A percentile compares a stretch with the other conserved stretches of the same genome.
phyloP scores from a whole-genome alignment of 2,329 filamentous ascomycete genomes.

The Tolypocladium guangdongense region DNA sequence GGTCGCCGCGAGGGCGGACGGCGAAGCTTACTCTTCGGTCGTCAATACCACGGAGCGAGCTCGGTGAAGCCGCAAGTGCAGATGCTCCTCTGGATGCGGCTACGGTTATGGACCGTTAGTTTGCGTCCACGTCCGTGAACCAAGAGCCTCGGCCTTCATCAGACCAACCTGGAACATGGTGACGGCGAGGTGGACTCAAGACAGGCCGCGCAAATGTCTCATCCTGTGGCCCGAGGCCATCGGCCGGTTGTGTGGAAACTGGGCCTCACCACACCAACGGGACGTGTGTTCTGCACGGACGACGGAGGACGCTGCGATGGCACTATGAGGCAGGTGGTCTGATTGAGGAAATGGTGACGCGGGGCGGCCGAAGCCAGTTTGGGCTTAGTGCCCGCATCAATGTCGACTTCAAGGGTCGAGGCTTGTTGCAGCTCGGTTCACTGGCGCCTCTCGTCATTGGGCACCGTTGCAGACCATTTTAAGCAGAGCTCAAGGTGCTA shows the following conservation, averaged over 20 bases:
- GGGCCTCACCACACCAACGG: background rate
- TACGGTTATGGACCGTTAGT: constrained; percentile 14
- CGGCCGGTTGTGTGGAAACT: background rate
- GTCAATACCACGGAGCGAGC: constrained; percentile 77
- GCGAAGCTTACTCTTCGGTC: constrained; percentile 52
- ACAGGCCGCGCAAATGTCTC: background rate
- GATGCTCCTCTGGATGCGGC: constrained; percentile 60
- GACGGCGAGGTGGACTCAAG: background rate
- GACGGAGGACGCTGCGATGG: background rate
- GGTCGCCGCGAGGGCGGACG: background rate
- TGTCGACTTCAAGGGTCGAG: background rate
- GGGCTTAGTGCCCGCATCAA: background rate
- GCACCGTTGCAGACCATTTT: too few relatives aligned
- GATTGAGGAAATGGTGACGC: background rate
- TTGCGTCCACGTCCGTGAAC: background rate
- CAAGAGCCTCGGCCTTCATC: background rate
- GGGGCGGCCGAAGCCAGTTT: background rate
- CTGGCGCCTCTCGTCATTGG: background rate
- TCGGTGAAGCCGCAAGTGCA: constrained; percentile 72
- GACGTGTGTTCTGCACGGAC: background rate
- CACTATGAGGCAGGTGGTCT: background rate
- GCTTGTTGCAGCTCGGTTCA: background rate
- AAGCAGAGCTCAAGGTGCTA: background rate
- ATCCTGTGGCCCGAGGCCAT: background rate
- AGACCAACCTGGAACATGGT: constrained; percentile 9